Conservation (phyloP, 1,139 yeast genomes). For the Sugiyamaella paludigena region DNA sequence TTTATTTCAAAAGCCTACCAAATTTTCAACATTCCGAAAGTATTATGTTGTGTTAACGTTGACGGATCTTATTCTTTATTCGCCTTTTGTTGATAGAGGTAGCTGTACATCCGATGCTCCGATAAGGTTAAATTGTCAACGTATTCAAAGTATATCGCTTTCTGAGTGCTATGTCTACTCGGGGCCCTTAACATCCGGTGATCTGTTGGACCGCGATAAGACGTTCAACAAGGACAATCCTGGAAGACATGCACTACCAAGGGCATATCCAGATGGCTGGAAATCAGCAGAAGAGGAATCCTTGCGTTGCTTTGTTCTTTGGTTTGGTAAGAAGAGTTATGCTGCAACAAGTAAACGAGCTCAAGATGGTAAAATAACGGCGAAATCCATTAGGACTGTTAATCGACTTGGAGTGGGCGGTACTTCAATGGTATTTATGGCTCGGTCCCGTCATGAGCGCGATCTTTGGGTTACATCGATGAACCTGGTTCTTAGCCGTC, state of each 20-base stretch:
- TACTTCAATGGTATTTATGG: constrained; percentile 66
- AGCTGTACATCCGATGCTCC: background rate
- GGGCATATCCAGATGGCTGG: constrained; percentile 83
- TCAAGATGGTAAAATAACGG: constrained; percentile 4
- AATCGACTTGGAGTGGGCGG: constrained; percentile 68
- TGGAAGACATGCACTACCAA: constrained; percentile 59
- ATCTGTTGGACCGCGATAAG: constrained; percentile 50
- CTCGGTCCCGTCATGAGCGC: constrained; percentile 77
- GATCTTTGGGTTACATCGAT: constrained; percentile 78
- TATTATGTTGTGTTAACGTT: constrained; percentile 67
- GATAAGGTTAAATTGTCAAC: constrained; percentile 25
- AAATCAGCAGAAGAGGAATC: constrained; percentile 72
- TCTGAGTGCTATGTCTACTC: constrained; percentile 72
- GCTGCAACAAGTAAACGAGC: constrained; percentile 18
- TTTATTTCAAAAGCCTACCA: constrained; percentile 64
- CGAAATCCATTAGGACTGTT: constrained; percentile 21
- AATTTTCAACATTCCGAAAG: constrained; percentile 62
- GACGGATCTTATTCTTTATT: constrained; percentile 55
- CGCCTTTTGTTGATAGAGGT: background rate
- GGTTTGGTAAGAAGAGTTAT: constrained; percentile 66
- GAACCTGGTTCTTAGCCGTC: constrained; percentile 62
- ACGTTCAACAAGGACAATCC: constrained; percentile 50
- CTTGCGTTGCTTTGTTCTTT: constrained; percentile 71
- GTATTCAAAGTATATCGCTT: constrained; percentile 48
- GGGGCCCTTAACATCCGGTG: constrained; percentile 59